phyloP scores from a whole-genome alignment of 208 protist species.

The Wallacemonas sp. region DNA sequence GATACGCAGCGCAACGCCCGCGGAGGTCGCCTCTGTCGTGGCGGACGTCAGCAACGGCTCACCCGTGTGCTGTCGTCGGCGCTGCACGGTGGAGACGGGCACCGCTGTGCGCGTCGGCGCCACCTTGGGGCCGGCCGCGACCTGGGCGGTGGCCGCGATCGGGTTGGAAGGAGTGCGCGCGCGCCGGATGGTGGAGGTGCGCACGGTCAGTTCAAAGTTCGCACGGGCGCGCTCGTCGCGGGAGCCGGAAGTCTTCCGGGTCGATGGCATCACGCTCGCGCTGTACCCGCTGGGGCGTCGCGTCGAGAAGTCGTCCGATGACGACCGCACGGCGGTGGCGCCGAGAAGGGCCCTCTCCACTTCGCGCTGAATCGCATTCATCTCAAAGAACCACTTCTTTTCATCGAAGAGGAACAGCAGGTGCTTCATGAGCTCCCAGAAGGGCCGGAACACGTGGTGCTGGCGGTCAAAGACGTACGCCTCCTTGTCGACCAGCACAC shows the following conservation, averaged over 20 bases:
- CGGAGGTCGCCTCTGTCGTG: too few relatives aligned
- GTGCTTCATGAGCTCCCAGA: constrained; percentile 45
- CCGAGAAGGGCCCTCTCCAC: constrained; percentile 30
- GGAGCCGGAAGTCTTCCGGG: background rate
- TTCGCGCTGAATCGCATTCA: constrained; percentile 26
- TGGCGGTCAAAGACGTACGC: constrained; percentile 40
- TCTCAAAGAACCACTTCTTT: constrained; percentile 49
- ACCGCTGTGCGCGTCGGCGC: background rate
- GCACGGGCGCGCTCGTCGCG: background rate
- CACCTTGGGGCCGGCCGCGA: background rate
- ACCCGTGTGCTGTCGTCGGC: background rate
- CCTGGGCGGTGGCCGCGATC: background rate
- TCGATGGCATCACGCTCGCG: background rate
- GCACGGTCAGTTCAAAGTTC: constrained; percentile 37
- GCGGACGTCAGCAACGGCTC: background rate
- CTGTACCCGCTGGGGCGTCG: background rate
- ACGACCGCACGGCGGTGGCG: background rate
- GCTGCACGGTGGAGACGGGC: constrained; percentile 12
- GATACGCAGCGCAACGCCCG: too few relatives aligned
- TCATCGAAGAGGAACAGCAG: constrained; percentile 39
- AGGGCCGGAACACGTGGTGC: constrained; percentile 33
- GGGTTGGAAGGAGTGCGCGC: constrained; percentile 12
- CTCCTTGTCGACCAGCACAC: constrained; percentile 40
- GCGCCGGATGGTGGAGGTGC: constrained; percentile 22
- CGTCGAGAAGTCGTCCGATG: background rate